Evolutionary conservation across 2,329 filamentous ascomycete genomes (phyloP).

Genomic region (Cercospora nicotianae): DNA sequence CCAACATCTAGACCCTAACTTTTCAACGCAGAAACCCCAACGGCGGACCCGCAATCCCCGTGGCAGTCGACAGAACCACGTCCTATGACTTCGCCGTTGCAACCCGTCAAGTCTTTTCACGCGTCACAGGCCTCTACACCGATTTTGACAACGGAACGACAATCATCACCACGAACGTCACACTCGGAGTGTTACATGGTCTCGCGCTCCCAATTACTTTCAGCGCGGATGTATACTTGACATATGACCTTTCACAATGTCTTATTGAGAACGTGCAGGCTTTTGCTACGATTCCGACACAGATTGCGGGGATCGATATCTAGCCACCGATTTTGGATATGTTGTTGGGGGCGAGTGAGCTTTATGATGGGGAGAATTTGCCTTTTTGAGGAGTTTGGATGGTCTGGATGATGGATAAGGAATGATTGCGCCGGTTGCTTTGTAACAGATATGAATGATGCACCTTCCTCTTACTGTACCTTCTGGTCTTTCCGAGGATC

Average conservation of each 20-base stretch:
- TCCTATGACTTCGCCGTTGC: constrained; percentile 11
- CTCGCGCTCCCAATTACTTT: neutral
- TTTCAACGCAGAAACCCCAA: neutral
- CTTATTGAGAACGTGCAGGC: neutral
- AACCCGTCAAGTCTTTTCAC: constrained; percentile 19
- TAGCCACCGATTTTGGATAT: neutral
- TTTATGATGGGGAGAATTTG: neutral
- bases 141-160: constrained; percentile 1
- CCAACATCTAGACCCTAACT: neutral
- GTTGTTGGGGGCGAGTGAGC: neutral
- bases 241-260: neutral
- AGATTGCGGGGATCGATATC: neutral
- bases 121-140: constrained; percentile 17
- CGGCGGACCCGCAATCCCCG: constrained; percentile 10
- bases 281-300: neutral
- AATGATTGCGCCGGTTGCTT: no score
- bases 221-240: neutral
- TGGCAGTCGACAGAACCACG: constrained; percentile 8
- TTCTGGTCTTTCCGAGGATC: neutral
- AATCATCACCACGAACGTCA: neutral
- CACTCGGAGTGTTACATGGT: neutral
- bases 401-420: neutral
- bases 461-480: neutral
- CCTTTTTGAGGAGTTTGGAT: neutral
- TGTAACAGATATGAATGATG: no score